A percentile compares a stretch with the other conserved stretches of the same genome.
phyloP scores from a whole-genome alignment of 1,139 yeast species.

The Yamadazyma conglobata region DNA sequence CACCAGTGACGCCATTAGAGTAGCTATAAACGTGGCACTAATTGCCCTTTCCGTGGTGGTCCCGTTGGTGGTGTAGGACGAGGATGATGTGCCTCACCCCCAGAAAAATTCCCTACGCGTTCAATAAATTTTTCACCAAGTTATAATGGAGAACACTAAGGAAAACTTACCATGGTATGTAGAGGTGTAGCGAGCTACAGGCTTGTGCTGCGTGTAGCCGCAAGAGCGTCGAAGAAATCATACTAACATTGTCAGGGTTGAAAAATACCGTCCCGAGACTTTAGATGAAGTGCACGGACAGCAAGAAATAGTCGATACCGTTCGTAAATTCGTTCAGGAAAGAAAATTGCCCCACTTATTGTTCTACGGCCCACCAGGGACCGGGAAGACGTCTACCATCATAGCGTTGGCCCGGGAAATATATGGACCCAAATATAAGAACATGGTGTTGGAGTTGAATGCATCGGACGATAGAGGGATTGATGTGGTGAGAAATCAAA shows the following conservation, averaged over 20 bases:
- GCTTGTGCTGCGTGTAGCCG: too few relatives aligned
- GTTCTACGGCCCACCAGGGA: conserved; percentile 97
- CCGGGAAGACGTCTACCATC: conserved; percentile 94
- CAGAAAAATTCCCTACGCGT: not conserved
- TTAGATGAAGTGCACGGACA: conserved; percentile 92
- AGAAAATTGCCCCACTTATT: conserved; percentile 85
- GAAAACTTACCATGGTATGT: conserved; percentile 45
- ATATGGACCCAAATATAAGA: conserved; percentile 80
- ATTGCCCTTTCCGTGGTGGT: conserved; percentile 5
- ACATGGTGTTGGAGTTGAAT: conserved; percentile 88
- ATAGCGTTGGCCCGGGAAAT: conserved; percentile 86
- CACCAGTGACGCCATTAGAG: conserved; percentile 6
- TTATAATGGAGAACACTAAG: conserved; percentile 11
- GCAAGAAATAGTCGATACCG: conserved; percentile 75
- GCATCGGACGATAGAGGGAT: conserved; percentile 88
- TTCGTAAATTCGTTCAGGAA: conserved; percentile 77
- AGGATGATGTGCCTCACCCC: not conserved
- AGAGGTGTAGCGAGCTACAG: conserved; percentile 1
- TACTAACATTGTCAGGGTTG: conserved; percentile 63
- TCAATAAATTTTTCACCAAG: not conserved
- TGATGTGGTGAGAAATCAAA: conserved; percentile 80
- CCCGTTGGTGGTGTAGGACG: conserved; percentile 1
- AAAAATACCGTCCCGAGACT: conserved; percentile 85
- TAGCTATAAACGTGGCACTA: conserved; percentile 3
- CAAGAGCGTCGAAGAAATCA: not conserved